Conservation (phyloP, 139 green algal species). For the Pseudopediastrum boryanum region DNA sequence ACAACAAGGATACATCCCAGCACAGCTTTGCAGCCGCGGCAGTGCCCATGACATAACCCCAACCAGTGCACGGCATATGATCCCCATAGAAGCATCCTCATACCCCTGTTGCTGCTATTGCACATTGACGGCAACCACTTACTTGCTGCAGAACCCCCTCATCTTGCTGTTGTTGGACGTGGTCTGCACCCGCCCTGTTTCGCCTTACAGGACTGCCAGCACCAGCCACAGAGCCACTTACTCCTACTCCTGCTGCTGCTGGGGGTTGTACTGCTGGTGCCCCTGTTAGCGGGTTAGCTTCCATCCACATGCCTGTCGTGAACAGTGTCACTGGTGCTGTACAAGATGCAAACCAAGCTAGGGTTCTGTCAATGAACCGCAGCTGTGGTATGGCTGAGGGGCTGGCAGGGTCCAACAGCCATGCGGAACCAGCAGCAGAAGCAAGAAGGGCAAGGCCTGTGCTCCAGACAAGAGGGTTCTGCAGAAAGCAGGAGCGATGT, state of each 20-base stretch:
- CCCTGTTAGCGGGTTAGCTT: not conserved
- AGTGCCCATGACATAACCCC: too few species aligned
- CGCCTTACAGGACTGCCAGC: too few species aligned
- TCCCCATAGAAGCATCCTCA: too few species aligned
- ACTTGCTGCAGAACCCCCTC: too few species aligned
- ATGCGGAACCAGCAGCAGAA: conserved; percentile 29
- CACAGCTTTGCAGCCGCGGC: too few species aligned
- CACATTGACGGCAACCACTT: too few species aligned
- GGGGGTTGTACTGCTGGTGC: not conserved
- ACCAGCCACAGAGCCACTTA: not conserved
- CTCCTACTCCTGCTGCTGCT: not conserved
- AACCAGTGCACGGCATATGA: too few species aligned
- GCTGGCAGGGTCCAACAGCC: conserved; percentile 36
- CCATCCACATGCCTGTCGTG: conserved; percentile 46
- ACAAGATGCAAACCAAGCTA: conserved; percentile 46
- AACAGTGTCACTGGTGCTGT: conserved; percentile 54
- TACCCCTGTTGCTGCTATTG: too few species aligned
- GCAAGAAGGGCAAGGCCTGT: conserved; percentile 36
- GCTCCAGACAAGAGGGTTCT: conserved; percentile 54
- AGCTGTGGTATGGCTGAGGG: not conserved
- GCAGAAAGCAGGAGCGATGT: not conserved
- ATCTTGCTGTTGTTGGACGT: not conserved
- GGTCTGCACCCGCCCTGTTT: not conserved
- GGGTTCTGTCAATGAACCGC: conserved; percentile 39
- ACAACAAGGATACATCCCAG: too few species aligned